Conservation (phyloP, 192 early-diverging fungal species). For the Linnemannia zychae region DNA sequence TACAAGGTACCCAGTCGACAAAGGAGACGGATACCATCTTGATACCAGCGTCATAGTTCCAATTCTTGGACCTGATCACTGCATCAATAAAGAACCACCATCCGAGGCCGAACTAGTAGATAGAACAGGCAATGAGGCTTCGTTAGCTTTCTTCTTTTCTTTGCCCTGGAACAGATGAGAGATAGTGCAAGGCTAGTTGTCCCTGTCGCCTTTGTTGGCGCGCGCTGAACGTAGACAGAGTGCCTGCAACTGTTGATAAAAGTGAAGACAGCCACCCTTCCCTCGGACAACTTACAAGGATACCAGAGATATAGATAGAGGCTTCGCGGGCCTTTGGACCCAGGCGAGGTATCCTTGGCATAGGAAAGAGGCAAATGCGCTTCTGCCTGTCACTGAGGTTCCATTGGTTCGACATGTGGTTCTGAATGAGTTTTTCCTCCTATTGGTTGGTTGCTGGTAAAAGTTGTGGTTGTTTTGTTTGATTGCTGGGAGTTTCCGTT, state of each 20-base stretch:
- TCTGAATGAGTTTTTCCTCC: not conserved
- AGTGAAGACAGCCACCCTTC: not conserved
- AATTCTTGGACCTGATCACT: slow-evolving; percentile 57
- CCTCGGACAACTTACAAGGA: slow-evolving; percentile 35
- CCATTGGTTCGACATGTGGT: slow-evolving; percentile 29
- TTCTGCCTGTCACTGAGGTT: slow-evolving; percentile 10
- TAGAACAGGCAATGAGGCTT: too few relatives aligned
- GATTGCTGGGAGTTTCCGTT: not conserved
- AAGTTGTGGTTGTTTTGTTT: not conserved
- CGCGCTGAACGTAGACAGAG: too few relatives aligned
- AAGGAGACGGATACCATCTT: slow-evolving; percentile 58
- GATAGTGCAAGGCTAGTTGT: too few relatives aligned
- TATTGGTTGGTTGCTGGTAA: not conserved
- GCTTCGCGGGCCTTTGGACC: slow-evolving; percentile 56
- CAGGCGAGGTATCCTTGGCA: slow-evolving; percentile 51
- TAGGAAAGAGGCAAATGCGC: slow-evolving; percentile 53
- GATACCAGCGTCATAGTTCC: slow-evolving; percentile 7
- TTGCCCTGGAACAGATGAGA: too few relatives aligned
- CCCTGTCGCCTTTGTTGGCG: too few relatives aligned
- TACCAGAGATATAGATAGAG: slow-evolving; percentile 57
- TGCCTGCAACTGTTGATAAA: too few relatives aligned
- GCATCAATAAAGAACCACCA: slow-evolving; percentile 78
- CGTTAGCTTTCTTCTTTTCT: too few relatives aligned
- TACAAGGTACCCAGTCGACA: slow-evolving; percentile 73
- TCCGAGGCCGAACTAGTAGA: slow-evolving; percentile 65